phyloP scores from a whole-genome alignment of 1,139 yeast genomes.

The Torulaspora globosa region DNA sequence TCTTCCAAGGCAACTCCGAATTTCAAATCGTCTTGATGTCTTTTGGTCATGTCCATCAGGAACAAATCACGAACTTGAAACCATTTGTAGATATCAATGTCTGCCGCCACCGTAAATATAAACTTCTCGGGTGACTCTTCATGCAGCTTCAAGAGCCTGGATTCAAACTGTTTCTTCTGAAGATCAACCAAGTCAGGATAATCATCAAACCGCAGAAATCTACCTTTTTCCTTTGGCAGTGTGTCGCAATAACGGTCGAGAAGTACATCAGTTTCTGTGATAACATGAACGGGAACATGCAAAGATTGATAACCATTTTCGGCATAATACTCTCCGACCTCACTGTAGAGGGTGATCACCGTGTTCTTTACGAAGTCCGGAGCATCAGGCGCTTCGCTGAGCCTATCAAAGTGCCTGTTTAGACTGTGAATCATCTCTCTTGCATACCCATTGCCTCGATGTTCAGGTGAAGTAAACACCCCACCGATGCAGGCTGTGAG shows the following conservation, averaged over 20 bases:
- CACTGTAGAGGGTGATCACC: slow-evolving; percentile 59
- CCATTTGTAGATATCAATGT: slow-evolving; percentile 41
- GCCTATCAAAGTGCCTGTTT: slow-evolving; percentile 41
- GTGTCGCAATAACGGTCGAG: slow-evolving; percentile 19
- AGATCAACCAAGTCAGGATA: slow-evolving; percentile 37
- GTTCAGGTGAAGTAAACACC: slow-evolving; percentile 55
- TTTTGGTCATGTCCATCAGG: slow-evolving; percentile 30
- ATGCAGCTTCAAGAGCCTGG: slow-evolving; percentile 31
- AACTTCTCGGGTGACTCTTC: slow-evolving; percentile 35
- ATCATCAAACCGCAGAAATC: slow-evolving; percentile 36
- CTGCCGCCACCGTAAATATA: slow-evolving; percentile 39
- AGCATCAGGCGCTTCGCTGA: slow-evolving; percentile 28
- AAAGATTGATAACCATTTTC: slow-evolving; percentile 54
- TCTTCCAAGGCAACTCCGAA: slow-evolving; percentile 38
- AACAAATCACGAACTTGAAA: slow-evolving; percentile 43
- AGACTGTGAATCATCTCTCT: slow-evolving; percentile 47
- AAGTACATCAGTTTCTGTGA: slow-evolving; percentile 25
- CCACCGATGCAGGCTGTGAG: slow-evolving; percentile 59
- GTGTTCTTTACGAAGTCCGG: slow-evolving; percentile 38
- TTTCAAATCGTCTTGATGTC: slow-evolving; percentile 13
- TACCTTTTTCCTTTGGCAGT: slow-evolving; percentile 24
- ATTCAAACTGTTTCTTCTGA: slow-evolving; percentile 33
- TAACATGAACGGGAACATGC: slow-evolving; percentile 43
- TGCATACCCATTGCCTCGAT: slow-evolving; percentile 66
- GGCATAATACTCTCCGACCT: slow-evolving; percentile 63